Base-by-base conservation (phyloP, 495 filamentous ascomycete genomes). In the Pseudomonodictys pantanalensis region DNA sequence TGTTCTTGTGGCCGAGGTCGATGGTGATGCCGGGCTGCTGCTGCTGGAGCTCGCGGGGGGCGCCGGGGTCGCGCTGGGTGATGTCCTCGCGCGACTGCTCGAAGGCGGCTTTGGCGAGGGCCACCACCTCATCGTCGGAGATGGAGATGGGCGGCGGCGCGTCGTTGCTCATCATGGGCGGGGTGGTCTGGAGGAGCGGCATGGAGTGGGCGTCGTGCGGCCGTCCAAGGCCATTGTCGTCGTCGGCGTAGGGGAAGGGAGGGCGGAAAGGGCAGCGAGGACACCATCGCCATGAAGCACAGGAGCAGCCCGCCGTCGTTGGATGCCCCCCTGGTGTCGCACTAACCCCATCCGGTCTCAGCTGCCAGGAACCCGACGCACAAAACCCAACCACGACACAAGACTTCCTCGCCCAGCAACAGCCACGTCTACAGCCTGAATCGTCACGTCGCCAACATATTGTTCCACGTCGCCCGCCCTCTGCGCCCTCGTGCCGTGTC, bases 1-100 rank as follows among this genome's bases (percentile, higher is more conserved):
- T 92, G 62, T 85, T 83, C 58, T 86, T 88, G 71, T 92, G 85
- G 60, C 89, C 90, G 68, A 98, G 75, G 71, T 96, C 90, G 66
- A 98, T 86, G 12, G 92, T 96, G 60, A 95, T 77, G 33, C 91
- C 90, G 18, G 79, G 83, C 72, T 89, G 72, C 54, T 61, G 58
- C 33, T 69, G 65, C 56, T 63, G 58, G 23, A 58, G 62, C 22
- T 52, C 62, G 51, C 42, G 52, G 60, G 45, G 33, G 55, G 45
- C 39, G 38, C 48, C 53, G 47, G 53, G 47, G 33, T 53, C 52
- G 12, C 55, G 64, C 56, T 59, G 64, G 39, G 51, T 61, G 49
- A 60, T 53, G 30, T 60, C 67, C 30, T 69, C 60, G 60, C 67
- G 55, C 15, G 64, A 64, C 33, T 48, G 44, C 22, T 64, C 56